Evolutionary conservation across 1,139 yeast species (phyloP).

Genomic region (Meyerozyma sp.): DNA sequence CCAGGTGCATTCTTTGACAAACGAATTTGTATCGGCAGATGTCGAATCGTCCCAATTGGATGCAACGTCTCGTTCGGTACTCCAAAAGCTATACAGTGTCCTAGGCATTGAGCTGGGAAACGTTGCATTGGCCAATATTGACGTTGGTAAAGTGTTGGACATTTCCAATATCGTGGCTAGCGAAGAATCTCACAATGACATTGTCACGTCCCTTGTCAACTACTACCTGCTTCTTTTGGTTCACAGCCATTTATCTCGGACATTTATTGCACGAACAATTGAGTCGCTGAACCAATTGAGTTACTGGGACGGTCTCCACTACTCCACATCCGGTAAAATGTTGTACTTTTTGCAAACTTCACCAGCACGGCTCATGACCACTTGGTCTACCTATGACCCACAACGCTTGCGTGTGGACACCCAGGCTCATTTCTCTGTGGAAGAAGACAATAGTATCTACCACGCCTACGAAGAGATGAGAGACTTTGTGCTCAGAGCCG

Average conservation of each 20-base stretch:
- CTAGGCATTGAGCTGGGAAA: neutral
- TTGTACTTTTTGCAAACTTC: neutral
- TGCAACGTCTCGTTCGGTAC: neutral
- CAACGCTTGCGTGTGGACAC: neutral
- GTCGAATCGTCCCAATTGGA: neutral
- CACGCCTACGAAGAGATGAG: neutral
- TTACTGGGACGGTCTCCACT: neutral
- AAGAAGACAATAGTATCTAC: neutral
- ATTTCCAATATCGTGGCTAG: neutral
- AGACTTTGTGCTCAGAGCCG: neutral
- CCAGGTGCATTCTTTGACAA: conserved; percentile 6
- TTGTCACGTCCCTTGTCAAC: neutral
- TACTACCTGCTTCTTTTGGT: neutral
- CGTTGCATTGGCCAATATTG: neutral
- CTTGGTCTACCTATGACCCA: neutral
- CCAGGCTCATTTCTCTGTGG: neutral
- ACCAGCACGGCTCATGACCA: neutral
- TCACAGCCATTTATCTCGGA: neutral
- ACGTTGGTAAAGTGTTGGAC: neutral
- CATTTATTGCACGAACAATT: neutral
- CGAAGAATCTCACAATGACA: neutral
- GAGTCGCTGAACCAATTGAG: neutral
- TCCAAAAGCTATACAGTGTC: neutral
- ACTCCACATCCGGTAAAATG: neutral
- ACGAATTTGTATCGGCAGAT: conserved; percentile 4